Conservation (phyloP, 2,329 filamentous ascomycete genomes). For the Cytospora leucostoma region DNA sequence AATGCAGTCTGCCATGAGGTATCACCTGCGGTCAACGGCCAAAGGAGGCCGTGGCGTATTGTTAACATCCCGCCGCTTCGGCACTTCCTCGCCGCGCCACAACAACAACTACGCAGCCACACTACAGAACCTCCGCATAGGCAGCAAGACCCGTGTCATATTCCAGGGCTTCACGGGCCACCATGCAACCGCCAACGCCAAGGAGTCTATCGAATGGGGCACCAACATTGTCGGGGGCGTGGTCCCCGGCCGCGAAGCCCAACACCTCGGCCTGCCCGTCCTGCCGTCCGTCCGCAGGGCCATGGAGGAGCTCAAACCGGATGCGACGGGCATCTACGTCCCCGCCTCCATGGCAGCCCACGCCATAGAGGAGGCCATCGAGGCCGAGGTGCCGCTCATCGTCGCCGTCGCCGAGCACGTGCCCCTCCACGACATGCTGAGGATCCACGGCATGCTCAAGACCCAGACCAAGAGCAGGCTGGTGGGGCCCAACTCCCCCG, state of each 20-base stretch:
- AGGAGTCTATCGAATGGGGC: slow-evolving; percentile 75
- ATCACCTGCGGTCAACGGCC: slow-evolving; percentile 9
- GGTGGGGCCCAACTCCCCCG: slow-evolving; percentile 79
- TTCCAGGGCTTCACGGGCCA: slow-evolving; percentile 29
- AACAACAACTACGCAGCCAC: slow-evolving; percentile 20
- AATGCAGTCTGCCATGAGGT: slow-evolving; percentile 23
- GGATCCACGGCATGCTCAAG: slow-evolving; percentile 67
- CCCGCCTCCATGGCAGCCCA: slow-evolving; percentile 71
- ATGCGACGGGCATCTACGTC: slow-evolving; percentile 79
- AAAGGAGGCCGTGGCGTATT: not conserved
- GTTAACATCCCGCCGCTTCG: slow-evolving; percentile 5
- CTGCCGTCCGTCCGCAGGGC: slow-evolving; percentile 69
- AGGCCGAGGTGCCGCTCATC: slow-evolving; percentile 75
- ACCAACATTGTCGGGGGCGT: slow-evolving; percentile 81
- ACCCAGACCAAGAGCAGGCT: slow-evolving; percentile 72
- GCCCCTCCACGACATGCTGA: slow-evolving; percentile 74
- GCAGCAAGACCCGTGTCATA: slow-evolving; percentile 25
- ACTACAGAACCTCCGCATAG: slow-evolving; percentile 21
- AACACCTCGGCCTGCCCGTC: slow-evolving; percentile 73
- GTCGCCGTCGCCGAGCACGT: slow-evolving; percentile 81
- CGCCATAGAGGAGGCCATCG: slow-evolving; percentile 79
- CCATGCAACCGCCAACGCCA: slow-evolving; percentile 74
- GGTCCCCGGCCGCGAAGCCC: slow-evolving; percentile 67
- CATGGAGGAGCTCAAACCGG: slow-evolving; percentile 68
- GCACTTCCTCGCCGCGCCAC: slow-evolving; percentile 7